A percentile compares a stretch with the other conserved stretches of the same genome.
phyloP scores from a whole-genome alignment of 352 stramenopile genomes.

The Globisporangium canariense region DNA sequence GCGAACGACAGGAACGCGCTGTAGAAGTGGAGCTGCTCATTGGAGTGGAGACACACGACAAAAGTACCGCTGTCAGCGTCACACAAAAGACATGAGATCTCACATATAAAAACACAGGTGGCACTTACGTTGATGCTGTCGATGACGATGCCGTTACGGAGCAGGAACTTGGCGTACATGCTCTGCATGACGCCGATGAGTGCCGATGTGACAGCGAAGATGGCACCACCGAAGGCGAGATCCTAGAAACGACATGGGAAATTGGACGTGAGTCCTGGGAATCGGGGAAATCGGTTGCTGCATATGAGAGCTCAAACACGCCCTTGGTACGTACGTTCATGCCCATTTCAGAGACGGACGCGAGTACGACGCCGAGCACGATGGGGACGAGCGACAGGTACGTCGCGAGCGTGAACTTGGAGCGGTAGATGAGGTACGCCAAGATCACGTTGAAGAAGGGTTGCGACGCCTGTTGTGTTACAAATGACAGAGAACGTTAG shows the following conservation, averaged over 20 bases:
- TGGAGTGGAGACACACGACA: neutral
- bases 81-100: neutral
- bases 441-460: constrained; percentile 87
- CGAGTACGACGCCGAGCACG: constrained; percentile 76
- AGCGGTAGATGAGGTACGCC: constrained; percentile 68
- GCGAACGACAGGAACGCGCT: constrained; percentile 78
- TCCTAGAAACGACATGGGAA: constrained; percentile 28
- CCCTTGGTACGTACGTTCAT: constrained; percentile 46
- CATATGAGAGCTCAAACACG: constrained; percentile 18
- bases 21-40: constrained; percentile 81
- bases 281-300: neutral
- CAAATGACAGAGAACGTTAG: neutral
- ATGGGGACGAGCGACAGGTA: constrained; percentile 83
- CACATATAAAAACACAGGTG: neutral
- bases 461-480: constrained; percentile 51
- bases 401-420: constrained; percentile 65
- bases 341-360: constrained; percentile 83
- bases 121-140: constrained; percentile 81
- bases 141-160: constrained; percentile 68
- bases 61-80: neutral
- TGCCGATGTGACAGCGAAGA: constrained; percentile 73
- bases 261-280: neutral
- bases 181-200: constrained; percentile 83
- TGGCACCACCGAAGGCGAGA: constrained; percentile 55
- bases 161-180: constrained; percentile 87